Evolutionary conservation across 495 filamentous ascomycete genomes (phyloP), one percentile per base, ranked within the genome.

Genomic region (Talaromyces nanjingensis): DNA sequence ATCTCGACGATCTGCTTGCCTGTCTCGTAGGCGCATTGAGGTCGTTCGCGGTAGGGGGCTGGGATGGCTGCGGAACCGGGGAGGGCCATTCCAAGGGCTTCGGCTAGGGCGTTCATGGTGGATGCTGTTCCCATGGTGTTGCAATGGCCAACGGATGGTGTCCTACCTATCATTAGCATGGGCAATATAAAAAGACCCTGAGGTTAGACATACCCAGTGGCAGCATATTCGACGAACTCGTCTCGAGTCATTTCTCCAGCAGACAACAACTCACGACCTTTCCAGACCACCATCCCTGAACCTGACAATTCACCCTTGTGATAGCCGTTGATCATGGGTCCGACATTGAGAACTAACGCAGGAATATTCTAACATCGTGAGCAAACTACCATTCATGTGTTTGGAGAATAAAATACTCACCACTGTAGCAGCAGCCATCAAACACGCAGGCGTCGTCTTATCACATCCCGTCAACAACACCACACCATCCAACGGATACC

Each of bases 61-160:
- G 82, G 82, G 6, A 84, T 83, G 9, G 80, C 80, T 1, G 82
- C 78, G 16, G 81, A 83, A 9, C 80, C 81, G 6, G 82, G 81
- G 1, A 85, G 73, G 1, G 81, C 81, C 82, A 85, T 85, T 18
- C 82, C 82, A 0, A 85, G 72, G 2, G 82, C 80, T 67, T 84
- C 82, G 52, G 80, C 79, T 0, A 84, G 73, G 2, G 81, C 81
- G 64, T 84, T 83, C 81, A 85, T 85, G 0, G 82, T 85, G 6
- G 81, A 84, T 16, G 82, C 82, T 20, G 81, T 85, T 56, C 81
- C 81, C 81, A 85, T 84, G 9, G 81, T 84, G 63, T 84, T 84
- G 66, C 82, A 85, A 59, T 83, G 80, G 29, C 82, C 82, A 18
- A 73, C 81, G 8, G 80, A 83, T 4, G 81, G 81, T 9, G 79